Conservation (phyloP, 2,329 filamentous ascomycete species). For the Diplocarpon mali region DNA sequence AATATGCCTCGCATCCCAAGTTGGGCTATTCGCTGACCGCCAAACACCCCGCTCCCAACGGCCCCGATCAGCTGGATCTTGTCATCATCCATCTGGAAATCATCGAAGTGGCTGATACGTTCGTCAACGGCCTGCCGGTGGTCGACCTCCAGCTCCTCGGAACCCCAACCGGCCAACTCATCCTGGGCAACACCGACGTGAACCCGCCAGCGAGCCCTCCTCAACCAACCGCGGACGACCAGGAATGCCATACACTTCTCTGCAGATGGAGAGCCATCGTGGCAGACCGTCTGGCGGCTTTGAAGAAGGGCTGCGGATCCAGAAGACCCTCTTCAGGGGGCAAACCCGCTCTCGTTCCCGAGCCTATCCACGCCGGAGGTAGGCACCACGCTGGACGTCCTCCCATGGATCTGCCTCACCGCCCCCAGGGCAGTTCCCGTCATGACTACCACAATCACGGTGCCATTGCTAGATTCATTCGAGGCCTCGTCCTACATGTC, state of each 20-base stretch:
- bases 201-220: constrained; percentile 19
- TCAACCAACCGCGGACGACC: constrained; percentile 24
- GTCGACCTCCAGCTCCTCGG: constrained; percentile 53
- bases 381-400: constrained; percentile 16
- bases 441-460: constrained; percentile 28
- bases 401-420: constrained; percentile 12
- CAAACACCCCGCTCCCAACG: constrained; percentile 34
- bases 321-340: constrained; percentile 15
- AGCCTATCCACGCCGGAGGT: constrained; percentile 7
- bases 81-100: constrained; percentile 46
- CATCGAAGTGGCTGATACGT: constrained; percentile 45
- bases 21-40: constrained; percentile 22
- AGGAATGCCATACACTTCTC: constrained; percentile 35
- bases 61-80: constrained; percentile 40
- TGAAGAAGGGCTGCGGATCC: constrained; percentile 30
- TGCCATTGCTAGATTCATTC: constrained; percentile 38
- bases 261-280: constrained; percentile 46
- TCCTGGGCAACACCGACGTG: constrained; percentile 39
- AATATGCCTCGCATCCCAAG: constrained; percentile 19
- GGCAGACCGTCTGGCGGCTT: constrained; percentile 33
- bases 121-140: constrained; percentile 41
- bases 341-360: constrained; percentile 10
- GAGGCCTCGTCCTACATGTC: constrained; percentile 49
- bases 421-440: constrained; percentile 27
- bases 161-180: constrained; percentile 41